Evolutionary conservation across 805 yeast species (phyloP), one percentile per base, ranked within the genome.

Genomic region (Priceomyces carsonii): DNA sequence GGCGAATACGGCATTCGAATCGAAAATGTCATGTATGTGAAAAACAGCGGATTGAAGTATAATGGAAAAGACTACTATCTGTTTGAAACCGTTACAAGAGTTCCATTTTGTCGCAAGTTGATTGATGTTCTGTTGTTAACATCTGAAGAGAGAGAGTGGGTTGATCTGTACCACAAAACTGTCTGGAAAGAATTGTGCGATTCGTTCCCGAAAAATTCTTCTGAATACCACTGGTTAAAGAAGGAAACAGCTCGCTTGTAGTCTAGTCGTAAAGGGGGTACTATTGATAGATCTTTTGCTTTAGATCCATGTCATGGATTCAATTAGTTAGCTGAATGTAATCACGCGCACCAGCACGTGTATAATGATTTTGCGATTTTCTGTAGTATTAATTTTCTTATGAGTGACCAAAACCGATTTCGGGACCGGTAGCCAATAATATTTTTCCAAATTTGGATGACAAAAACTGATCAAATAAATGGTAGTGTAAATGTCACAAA

Each of bases 31-130:
- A 66, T 77, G 67, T 67, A 51, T 38, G 71, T 73, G 26, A 68
- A 66, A 42, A 68, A 66, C 31, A 48, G 64, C 30, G 73, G 66
- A 7, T 55, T 50, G 35, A 23, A 48, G 0, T 76, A 71, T 58
- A 80, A 78, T 35, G 85, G 78, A 32, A 70, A 67, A 45, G 60
- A 64, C 39, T 83, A 77, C 52, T 73, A 78, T 32, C 78, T 76
- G 41, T 89, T 93, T 56, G 95, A 86, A 42, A 88, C 95, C 45
- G 65, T 88, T 34, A 91, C 98, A 0, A 59, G 80, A 47, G 85
- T 86, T 14, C 99, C 99, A 13, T 84, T 85, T 59, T 86, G 95
- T 57, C 71, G 71, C 44, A 79, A 76, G 33, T 71, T 91, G 53
- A 88, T 90, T 39, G 86, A 89, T 53, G 56, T 48, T 6, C 45